Evolutionary conservation across 2,329 filamentous ascomycete species (phyloP).

Genomic region (Monosporascus sp.): DNA sequence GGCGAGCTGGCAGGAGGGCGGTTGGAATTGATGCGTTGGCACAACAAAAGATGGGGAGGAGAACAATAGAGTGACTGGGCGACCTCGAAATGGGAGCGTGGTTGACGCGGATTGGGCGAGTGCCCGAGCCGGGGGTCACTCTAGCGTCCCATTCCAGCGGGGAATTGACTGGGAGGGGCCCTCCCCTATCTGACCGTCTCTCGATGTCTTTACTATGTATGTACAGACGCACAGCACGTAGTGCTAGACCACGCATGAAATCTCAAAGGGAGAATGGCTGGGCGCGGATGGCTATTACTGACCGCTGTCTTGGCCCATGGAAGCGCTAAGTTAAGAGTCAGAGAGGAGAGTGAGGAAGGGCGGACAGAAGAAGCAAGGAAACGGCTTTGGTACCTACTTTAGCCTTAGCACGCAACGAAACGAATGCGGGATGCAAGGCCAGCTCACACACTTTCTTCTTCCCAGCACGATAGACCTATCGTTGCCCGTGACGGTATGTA

Average conservation of each 20-base stretch:
- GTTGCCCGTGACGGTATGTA: not conserved
- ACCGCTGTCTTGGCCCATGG: conserved; percentile 16
- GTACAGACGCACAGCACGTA: no score
- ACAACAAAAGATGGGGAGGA: not conserved
- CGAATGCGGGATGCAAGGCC: conserved; percentile 1
- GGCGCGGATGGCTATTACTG: conserved; percentile 7
- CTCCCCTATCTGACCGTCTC: no score
- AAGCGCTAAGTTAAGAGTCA: not conserved
- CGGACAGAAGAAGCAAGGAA: conserved; percentile 18
- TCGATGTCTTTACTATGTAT: no score
- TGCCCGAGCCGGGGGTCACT: not conserved
- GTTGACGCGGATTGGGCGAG: conserved; percentile 26
- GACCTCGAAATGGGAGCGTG: conserved; percentile 20
- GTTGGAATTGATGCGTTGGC: conserved; percentile 8
- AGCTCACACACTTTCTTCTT: not conserved
- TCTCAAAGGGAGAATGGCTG: no score
- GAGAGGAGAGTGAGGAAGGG: conserved; percentile 4
- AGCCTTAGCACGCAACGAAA: not conserved
- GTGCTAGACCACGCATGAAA: no score
- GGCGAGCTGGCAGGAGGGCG: not conserved
- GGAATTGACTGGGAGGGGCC: conserved; percentile 8
- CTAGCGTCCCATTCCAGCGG: conserved; percentile 2
- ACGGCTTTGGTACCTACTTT: not conserved
- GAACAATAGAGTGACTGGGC: conserved; percentile 12
- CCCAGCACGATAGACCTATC: not conserved